phyloP scores from a whole-genome alignment of 1,139 yeast species.

The Pichia sp. region DNA sequence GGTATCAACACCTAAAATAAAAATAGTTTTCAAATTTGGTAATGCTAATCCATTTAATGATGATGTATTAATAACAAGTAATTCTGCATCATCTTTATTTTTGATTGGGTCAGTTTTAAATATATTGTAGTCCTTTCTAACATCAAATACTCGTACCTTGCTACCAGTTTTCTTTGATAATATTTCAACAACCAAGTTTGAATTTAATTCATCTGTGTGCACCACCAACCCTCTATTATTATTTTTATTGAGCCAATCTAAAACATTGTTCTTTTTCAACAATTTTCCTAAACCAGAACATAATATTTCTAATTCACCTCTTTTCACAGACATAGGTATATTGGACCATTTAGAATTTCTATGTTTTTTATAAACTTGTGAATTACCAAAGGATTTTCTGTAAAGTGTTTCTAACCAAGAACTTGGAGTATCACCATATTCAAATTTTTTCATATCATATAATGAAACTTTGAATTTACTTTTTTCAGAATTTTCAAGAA shows the following conservation, averaged over 20 bases:
- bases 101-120: constrained; percentile 8
- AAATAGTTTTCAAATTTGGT: constrained; percentile 21
- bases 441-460: constrained; percentile 22
- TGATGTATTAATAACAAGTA: constrained; percentile 22
- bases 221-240: constrained; percentile 20
- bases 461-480: constrained; percentile 17
- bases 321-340: constrained; percentile 17
- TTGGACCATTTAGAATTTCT: constrained; percentile 22
- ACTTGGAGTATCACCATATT: constrained; percentile 20
- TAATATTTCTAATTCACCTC: constrained; percentile 23
- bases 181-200: constrained; percentile 12
- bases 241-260: constrained; percentile 1
- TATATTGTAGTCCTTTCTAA: constrained; percentile 14
- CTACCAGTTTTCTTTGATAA: constrained; percentile 12
- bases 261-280: constrained; percentile 12
- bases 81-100: constrained; percentile 14
- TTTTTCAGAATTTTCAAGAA: background rate
- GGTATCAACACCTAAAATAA: constrained; percentile 28
- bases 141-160: constrained; percentile 11
- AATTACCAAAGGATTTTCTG: constrained; percentile 20
- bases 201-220: constrained; percentile 25
- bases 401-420: constrained; percentile 21
- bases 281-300: constrained; percentile 22
- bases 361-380: constrained; percentile 18
- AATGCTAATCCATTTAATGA: constrained; percentile 26